These are phyloP conservation scores for Cocos nucifera DNA, from an alignment of 176 grass and related monocot species.

Conservation along the genomic window DNA sequence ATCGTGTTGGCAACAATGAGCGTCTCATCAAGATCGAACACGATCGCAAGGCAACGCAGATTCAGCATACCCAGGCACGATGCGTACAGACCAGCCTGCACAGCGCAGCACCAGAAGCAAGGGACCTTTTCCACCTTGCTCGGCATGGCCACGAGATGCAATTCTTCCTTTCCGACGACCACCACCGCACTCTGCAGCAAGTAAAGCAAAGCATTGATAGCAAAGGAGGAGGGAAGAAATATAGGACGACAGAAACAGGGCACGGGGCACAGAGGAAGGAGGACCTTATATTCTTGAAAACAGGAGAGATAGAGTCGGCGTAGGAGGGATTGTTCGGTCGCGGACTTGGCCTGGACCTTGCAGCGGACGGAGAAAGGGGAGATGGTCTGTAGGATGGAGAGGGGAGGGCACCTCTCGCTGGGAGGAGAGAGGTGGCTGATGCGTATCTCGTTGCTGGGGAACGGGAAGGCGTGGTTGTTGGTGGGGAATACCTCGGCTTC, in stretches of 20 bases:
- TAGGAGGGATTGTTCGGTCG: conserved; percentile 37
- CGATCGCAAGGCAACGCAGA: conserved; percentile 72
- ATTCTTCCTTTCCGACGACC: conserved; percentile 64
- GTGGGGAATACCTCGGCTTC: conserved; percentile 63
- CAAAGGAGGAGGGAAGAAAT: background rate
- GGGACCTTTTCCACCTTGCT: conserved; percentile 58
- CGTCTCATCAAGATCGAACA: conserved; percentile 95
- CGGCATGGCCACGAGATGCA: conserved; percentile 93
- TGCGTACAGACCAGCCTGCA: conserved; percentile 50
- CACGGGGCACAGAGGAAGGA: background rate
- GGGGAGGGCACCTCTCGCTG: conserved; percentile 80
- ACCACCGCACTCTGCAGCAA: conserved; percentile 76
- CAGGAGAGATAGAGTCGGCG: conserved; percentile 59
- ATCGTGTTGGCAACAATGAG: conserved; percentile 98
- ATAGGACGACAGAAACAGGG: background rate
- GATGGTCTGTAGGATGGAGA: conserved; percentile 78
- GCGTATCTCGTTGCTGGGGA: conserved; percentile 75
- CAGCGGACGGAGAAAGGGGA: conserved; percentile 82
- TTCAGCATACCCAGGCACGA: conserved; percentile 81
- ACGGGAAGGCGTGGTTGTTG: conserved; percentile 27
- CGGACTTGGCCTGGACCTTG: conserved; percentile 67
- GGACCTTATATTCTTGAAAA: conserved; percentile 77
- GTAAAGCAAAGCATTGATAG: background rate
- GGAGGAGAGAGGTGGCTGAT: conserved; percentile 68
- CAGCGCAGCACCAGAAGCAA: conserved; percentile 95